Percentiles rank a stretch among this genome's conserved stretches.
Evolutionary conservation across 805 yeast genomes (phyloP).

Genomic region (Starmerella sp.): DNA sequence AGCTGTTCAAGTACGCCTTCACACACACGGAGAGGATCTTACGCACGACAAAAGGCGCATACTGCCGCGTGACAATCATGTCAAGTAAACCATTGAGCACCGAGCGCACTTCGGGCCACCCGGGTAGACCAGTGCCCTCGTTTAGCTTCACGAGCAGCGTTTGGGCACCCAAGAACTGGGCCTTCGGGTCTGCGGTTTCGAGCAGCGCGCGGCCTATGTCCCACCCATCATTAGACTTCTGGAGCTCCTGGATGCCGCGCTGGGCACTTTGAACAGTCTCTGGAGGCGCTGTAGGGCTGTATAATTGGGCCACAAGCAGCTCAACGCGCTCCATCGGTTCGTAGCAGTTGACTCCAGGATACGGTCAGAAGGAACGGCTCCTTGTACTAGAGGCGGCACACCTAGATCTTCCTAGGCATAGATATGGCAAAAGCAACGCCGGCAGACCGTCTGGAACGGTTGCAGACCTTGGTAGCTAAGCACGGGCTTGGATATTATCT

Average conservation of each 20-base stretch:
- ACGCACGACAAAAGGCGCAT: conserved; percentile 37
- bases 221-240: conserved; percentile 47
- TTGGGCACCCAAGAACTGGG: conserved; percentile 68
- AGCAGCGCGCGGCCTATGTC: conserved; percentile 46
- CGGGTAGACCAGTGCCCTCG: conserved; percentile 8
- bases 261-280: conserved; percentile 32
- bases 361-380: background rate
- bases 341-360: background rate
- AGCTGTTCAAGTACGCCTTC: conserved; percentile 34
- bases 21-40: conserved; percentile 50
- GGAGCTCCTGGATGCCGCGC: conserved; percentile 44
- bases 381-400: background rate
- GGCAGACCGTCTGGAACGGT: conserved; percentile 2
- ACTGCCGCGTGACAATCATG: background rate
- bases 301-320: conserved; percentile 17
- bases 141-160: conserved; percentile 48
- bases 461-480: conserved; percentile 39
- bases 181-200: conserved; percentile 25
- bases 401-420: background rate
- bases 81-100: background rate
- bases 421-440: background rate
- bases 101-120: conserved; percentile 13
- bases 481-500: conserved; percentile 60
- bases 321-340: conserved; percentile 4
- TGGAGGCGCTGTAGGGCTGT: conserved; percentile 14